phyloP scores from a whole-genome alignment of 2,329 filamentous ascomycete genomes.

The Talaromyces sp. region DNA sequence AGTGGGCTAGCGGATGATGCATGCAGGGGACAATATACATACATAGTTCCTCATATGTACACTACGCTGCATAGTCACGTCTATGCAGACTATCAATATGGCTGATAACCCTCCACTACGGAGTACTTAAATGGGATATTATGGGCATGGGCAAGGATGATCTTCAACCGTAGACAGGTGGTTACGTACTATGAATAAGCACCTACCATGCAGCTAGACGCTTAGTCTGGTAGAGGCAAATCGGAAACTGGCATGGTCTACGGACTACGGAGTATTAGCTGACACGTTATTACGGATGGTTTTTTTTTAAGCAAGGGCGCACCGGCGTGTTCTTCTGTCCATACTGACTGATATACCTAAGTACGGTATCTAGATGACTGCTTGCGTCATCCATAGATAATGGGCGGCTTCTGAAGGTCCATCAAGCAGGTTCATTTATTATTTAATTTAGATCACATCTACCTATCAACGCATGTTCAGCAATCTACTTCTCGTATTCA shows the following conservation, averaged over 20 bases:
- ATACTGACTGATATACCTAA: background rate
- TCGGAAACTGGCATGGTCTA: background rate
- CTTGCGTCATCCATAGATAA: background rate
- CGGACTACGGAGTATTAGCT: conserved; percentile 2
- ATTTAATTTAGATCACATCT: background rate
- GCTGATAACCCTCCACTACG: background rate
- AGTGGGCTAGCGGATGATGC: background rate
- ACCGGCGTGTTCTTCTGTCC: background rate
- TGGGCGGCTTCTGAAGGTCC: too few relatives aligned
- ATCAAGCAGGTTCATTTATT: too few relatives aligned
- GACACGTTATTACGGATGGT: background rate
- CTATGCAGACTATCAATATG: background rate
- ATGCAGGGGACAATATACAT: background rate
- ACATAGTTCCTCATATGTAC: background rate
- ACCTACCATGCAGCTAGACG: background rate
- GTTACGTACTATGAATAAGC: background rate
- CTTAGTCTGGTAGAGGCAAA: background rate
- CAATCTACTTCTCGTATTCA: background rate
- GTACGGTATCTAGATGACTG: background rate
- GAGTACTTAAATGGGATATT: background rate
- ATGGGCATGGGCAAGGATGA: background rate
- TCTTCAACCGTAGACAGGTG: background rate
- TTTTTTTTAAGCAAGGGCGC: background rate
- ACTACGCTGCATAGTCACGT: background rate
- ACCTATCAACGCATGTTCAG: background rate